Conservation (phyloP, 2,329 filamentous ascomycete species). For the Phialocephala sp. region DNA sequence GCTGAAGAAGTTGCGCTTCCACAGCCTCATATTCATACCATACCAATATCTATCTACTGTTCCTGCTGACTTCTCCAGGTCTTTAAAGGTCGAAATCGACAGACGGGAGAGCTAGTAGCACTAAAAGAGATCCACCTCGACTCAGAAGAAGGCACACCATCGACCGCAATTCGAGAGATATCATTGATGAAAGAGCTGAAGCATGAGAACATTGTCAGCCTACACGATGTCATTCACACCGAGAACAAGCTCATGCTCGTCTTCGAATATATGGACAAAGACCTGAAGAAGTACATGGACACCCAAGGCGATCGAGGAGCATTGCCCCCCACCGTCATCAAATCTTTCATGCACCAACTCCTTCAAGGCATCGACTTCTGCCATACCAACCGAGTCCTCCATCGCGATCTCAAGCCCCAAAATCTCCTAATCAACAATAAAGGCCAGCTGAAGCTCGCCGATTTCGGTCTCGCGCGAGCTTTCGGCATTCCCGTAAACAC, state of each 20-base stretch:
- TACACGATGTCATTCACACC: constrained; percentile 98
- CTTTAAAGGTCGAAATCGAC: constrained; percentile 96
- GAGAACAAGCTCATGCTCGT: constrained; percentile 99
- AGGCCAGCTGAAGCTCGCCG: constrained; percentile 87
- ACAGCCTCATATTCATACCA: not conserved
- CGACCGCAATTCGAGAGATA: constrained; percentile 96
- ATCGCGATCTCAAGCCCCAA: constrained; percentile 94
- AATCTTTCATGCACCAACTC: constrained; percentile 99
- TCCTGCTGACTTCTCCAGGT: constrained; percentile 62
- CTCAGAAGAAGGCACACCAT: constrained; percentile 96
- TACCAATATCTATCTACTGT: not conserved
- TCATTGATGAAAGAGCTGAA: constrained; percentile 99
- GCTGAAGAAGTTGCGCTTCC: not conserved
- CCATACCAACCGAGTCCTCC: constrained; percentile 94
- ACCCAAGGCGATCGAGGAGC: constrained; percentile 87
- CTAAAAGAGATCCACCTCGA: constrained; percentile 99
- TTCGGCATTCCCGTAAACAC: constrained; percentile 98
- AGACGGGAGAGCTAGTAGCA: constrained; percentile 95
- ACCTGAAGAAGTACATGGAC: constrained; percentile 99
- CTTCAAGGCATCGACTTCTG: constrained; percentile 96
- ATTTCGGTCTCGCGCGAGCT: constrained; percentile 91
- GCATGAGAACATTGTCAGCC: constrained; percentile 95
- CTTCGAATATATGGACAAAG: constrained; percentile 98
- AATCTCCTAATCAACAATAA: constrained; percentile 95
- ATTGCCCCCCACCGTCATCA: constrained; percentile 88